Conservation (phyloP, 2,329 filamentous ascomycete species). For the Amauroascus niger region DNA sequence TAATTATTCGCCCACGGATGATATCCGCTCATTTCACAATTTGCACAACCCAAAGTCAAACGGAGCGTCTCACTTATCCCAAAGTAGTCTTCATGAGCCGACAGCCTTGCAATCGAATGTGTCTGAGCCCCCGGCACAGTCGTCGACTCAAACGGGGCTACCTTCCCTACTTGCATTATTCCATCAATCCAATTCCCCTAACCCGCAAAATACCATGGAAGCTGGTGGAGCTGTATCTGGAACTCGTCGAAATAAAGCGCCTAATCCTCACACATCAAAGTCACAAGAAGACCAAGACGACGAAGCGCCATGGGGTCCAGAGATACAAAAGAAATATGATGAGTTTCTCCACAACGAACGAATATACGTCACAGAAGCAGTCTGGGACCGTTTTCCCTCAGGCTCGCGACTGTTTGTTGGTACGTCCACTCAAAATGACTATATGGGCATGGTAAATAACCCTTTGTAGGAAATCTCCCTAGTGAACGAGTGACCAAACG, state of each 20-base stretch:
- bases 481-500: slow-evolving; percentile 88
- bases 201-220: background rate
- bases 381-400: slow-evolving; percentile 43
- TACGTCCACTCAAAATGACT: slow-evolving; percentile 22
- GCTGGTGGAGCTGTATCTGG: background rate
- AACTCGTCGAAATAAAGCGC: background rate
- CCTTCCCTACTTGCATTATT: background rate
- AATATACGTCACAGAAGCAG: slow-evolving; percentile 43
- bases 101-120: slow-evolving; percentile 11
- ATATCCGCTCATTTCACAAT: slow-evolving; percentile 34
- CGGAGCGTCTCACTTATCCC: slow-evolving; percentile 15
- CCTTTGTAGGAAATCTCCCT: slow-evolving; percentile 65
- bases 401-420: slow-evolving; percentile 44
- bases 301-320: slow-evolving; percentile 41
- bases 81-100: slow-evolving; percentile 29
- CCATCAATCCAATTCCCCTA: background rate
- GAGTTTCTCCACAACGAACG: slow-evolving; percentile 43
- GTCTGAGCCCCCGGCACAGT: slow-evolving; percentile 15
- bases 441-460: background rate
- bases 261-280: background rate
- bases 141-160: slow-evolving; percentile 3
- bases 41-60: slow-evolving; percentile 25
- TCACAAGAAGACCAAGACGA: slow-evolving; percentile 16
- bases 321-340: slow-evolving; percentile 42
- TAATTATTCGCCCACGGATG: slow-evolving; percentile 31